phyloP scores from a whole-genome alignment of 768 basidiomycete genomes.

The Antrodiella citrinella region DNA sequence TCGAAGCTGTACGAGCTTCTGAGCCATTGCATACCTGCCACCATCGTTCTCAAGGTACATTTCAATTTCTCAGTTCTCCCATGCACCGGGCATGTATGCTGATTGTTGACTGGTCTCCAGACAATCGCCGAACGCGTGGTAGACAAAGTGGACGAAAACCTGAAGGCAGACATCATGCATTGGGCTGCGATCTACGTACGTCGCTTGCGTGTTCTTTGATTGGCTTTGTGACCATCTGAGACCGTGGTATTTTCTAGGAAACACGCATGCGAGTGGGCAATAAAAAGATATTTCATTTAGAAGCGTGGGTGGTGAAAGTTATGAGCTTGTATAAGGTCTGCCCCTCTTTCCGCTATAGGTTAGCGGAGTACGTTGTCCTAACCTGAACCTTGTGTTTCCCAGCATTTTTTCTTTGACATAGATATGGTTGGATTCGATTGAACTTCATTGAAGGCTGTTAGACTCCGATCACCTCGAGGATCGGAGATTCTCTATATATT shows the following conservation, averaged over 20 bases:
- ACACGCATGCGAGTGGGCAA: conserved; percentile 90
- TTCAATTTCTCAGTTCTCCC: background rate
- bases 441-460: too few relatives aligned
- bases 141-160: conserved; percentile 78
- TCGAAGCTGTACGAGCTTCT: conserved; percentile 91
- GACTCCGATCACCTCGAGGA: too few relatives aligned
- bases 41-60: conserved; percentile 79
- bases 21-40: conserved; percentile 95
- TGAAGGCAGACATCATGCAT: conserved; percentile 93
- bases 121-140: conserved; percentile 87
- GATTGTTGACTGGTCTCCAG: conserved; percentile 37
- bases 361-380: background rate
- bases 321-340: conserved; percentile 84
- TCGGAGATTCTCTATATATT: too few relatives aligned
- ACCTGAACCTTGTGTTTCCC: background rate
- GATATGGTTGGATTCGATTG: conserved; percentile 50
- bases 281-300: conserved; percentile 94
- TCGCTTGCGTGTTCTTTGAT: conserved; percentile 3
- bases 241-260: conserved; percentile 45
- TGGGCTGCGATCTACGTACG: conserved; percentile 96
- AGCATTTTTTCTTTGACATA: conserved; percentile 58
- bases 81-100: background rate
- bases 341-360: background rate
- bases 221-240: background rate
- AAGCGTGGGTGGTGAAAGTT: conserved; percentile 95